Base-by-base conservation (phyloP, 495 filamentous ascomycete genomes). In the Aspergillus conjunctus region DNA sequence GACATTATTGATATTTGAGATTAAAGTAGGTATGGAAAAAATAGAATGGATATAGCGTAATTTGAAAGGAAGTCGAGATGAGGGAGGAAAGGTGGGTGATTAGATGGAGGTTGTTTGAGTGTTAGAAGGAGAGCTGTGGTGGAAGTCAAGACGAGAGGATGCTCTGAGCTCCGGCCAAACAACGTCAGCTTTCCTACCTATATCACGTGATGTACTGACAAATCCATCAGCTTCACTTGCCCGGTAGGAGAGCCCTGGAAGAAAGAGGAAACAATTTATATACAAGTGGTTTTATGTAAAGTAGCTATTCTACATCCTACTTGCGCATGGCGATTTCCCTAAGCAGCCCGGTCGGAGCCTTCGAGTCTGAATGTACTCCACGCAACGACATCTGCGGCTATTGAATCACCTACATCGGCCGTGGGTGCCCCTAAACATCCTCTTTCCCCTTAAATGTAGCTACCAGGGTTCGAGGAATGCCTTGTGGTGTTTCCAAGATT, bases 1-100 rank as follows among this genome's bases (percentile, higher is more conserved):
- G 92, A 91, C 92, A 95, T 95, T 66, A 56, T 74, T 62, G 56
- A 39, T 51, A 54, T 54, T 51, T 58, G n/a, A 52, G 14, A 12
- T 46, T 51, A 4, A 39, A 43, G 48, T 11, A 46, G 20, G 32
- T 41, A 49, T 12, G 12, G 22, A 17, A 22, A 26, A 34, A 41
- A 21, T 18, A 17, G 22, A 34, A 34, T 12, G n/a, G 4, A 30
- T 48, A 26, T 22, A 18, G 14, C 26, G 2, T 45, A 51, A 49
- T 59, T 61, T 30, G 53, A 30, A 21, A 56, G 37, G 33, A 49
- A 48, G 32, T 48, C 58, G 41, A 50, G 14, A 60, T 59, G 31
- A 22, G 30, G 48, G 39, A 56, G 51, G 17, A 33, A 52, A 53
- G 21, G 32, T 53, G 56, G 31, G 49, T 52, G 52, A 60, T 57